Evolutionary conservation across 805 yeast genomes (phyloP), one percentile per base, ranked within the genome.

Genomic region (Monosporozyma siamensis): DNA sequence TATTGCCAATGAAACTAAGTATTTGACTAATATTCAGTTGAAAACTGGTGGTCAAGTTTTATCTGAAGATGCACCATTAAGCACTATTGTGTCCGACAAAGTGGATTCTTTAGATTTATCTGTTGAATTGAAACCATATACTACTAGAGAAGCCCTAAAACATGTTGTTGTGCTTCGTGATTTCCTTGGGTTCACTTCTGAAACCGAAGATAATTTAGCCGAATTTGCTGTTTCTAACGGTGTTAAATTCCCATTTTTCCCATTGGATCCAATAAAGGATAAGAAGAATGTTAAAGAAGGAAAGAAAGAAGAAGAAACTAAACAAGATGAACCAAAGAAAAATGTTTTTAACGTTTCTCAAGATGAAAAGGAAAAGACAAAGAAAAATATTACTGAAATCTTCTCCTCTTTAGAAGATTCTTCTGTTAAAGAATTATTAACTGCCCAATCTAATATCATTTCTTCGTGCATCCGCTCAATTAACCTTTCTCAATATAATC

Each of bases 401-500:
- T 50, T 60, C 35, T 47, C 49, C n/a, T 40, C 48, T 18, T 38
- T 51, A 14, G 49, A 49, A 42, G 26, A 43, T 14, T 41, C 51
- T 20, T 40, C 55, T 11, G 41, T 52, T 6, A 43, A 39, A 15
- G 45, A 50, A 11, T 38, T 53, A 15, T 50, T 52, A 31, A 43
- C 49, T 21, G 44, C 59, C 1, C 54, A 51, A 20, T 39, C 48
- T 21, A 45, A 45, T 34, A 43, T 61, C 12, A 52, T 61, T 18
- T 52, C 61, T 1, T 70, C 71, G 26, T 61, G 67, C 44, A 67
- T 76, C 14, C 69, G 72, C 42, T 82, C 90, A 7, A 64, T 92
- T 47, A 74, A 70, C 41, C 59, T 87, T 39, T 84, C 95, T 11
- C 75, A 77, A 42, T 90, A 95, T 92, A 80, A 84, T 49, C 95